Base-by-base conservation (phyloP, 2,329 filamentous ascomycete genomes). In the Sclerotinia minor region DNA sequence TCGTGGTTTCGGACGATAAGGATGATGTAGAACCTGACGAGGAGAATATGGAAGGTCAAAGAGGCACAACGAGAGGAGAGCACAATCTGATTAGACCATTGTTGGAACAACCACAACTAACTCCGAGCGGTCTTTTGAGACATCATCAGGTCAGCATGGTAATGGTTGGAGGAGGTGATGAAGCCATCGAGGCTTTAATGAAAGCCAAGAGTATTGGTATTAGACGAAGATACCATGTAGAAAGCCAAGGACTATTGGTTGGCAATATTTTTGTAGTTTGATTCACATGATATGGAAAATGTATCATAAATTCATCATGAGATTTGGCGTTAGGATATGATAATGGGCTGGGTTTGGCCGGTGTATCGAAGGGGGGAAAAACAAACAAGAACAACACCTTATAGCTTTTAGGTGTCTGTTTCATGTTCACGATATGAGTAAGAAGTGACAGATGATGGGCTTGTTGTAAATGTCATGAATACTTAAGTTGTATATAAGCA, bases 201-300 rank as follows among this genome's bases (percentile, higher is more conserved):
- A 80, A 81, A 55, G 87, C 90, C n/a, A 83, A 81, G 66, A 88
- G 87, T 4, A 78, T 97, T 2, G 93, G 92, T 0, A 80, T 97
- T 70, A 86, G 91, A 75, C 85, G 93, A 76, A 83, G 92, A 74
- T 97, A 93, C 78, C 87, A 87, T 75, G 87, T 97, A 54, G 87
- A 90, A 76, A 96, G 92, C 71, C 89, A 94, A 78, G 94, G 93
- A 0, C 79, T 93, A 55, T 83, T 85, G 71, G 91, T 98, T 73
- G 85, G 84, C 60, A 97, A 97, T 81, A 80, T 96, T 73, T 82
- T 93, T 74, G 87, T 96, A 55, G 69, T 77, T 41, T 77, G 45
- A 61, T 35, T 5, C 21, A 49, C 29, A 61, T 17, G n/a, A 3
- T 15, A 24, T 38, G 44, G 32, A 35, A 49, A 35, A 61, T n/a